Base-by-base conservation (phyloP, 768 basidiomycete genomes). In the Hygrophorus russula region DNA sequence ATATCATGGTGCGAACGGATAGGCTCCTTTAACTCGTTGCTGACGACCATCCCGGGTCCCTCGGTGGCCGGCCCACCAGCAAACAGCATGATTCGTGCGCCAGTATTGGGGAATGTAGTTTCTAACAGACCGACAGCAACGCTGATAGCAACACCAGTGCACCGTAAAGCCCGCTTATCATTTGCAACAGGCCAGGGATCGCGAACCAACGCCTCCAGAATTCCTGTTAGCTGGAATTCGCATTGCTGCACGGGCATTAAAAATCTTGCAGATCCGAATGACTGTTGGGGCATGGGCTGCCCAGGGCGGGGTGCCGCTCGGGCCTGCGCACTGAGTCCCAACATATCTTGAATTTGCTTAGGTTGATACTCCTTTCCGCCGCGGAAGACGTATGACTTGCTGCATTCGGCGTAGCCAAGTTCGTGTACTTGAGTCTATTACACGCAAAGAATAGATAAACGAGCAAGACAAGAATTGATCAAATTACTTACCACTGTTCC, bases 1-100 rank as follows among this genome's bases (percentile, higher is more conserved):
- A 98, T 98, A 56, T 99, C 96, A 65, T 98, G 94, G 59, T 99
- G 96, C 6, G 92, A 96, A 42, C 96, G 84, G 49, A 99, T 98
- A 2, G 93, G 91, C 56, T 99, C 96, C 64, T 89, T 87, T 44
- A 98, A 69, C 64, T 98, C 94, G 51, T 88, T 88, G 62, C 76
- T 84, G 44, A 98, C 96, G 27, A 97, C 93, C 80, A 92, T 80
- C 13, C 96, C 96, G 0, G 96, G 96, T 2, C 96, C 96, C 56
- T 97, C 92, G 1, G 94, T 96, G 8, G 85, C 83, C 11, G 96
- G 89, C 20, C 96, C 96, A 53, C 94, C 96, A 30, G 92, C 69
- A 56, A 98, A 98, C 28, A 97, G 59, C 87, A 98, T 94, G 63
- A 99, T 87, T 41, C 94, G 78, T 13, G 83, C 93, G 33, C 96